phyloP scores from a whole-genome alignment of 2,329 filamentous ascomycete species.

The Colletotrichum sp. region DNA sequence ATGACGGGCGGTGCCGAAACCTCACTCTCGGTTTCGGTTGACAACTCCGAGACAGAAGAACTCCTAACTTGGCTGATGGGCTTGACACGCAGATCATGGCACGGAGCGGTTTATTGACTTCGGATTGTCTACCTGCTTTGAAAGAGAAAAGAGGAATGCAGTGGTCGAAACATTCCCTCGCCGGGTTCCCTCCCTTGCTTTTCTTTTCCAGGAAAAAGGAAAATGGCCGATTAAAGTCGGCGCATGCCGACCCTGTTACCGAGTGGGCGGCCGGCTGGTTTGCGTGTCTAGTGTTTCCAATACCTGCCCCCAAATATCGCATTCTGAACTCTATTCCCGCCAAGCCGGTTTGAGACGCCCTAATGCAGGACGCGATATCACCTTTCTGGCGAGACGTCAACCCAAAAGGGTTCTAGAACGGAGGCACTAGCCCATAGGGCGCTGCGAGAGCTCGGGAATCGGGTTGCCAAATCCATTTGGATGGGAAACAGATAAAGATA shows the following conservation, averaged over 20 bases:
- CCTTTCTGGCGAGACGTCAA: not conserved
- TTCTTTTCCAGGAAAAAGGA: not conserved
- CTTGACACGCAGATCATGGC: constrained; percentile 10
- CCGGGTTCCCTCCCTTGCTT: not conserved
- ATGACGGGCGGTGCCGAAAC: not conserved
- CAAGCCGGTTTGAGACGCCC: constrained; percentile 7
- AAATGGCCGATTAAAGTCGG: not conserved
- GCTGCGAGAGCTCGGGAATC: not conserved
- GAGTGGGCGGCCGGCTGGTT: not conserved
- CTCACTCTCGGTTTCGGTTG: not conserved
- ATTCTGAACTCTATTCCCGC: not conserved
- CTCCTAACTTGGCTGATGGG: not conserved
- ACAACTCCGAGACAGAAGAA: not conserved
- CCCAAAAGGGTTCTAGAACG: not conserved
- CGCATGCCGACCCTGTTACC: not conserved
- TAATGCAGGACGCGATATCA: constrained; percentile 9
- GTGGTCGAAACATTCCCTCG: not conserved
- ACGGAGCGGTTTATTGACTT: not conserved
- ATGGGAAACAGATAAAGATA: not conserved
- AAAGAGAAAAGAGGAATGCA: not conserved
- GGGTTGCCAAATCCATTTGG: not conserved
- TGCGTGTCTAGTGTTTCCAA: not conserved
- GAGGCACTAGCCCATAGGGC: not conserved
- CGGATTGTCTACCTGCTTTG: not conserved
- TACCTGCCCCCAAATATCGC: not conserved